Evolutionary conservation across 352 stramenopile species (phyloP).

Genomic region (Aphanomyces stellatus): DNA sequence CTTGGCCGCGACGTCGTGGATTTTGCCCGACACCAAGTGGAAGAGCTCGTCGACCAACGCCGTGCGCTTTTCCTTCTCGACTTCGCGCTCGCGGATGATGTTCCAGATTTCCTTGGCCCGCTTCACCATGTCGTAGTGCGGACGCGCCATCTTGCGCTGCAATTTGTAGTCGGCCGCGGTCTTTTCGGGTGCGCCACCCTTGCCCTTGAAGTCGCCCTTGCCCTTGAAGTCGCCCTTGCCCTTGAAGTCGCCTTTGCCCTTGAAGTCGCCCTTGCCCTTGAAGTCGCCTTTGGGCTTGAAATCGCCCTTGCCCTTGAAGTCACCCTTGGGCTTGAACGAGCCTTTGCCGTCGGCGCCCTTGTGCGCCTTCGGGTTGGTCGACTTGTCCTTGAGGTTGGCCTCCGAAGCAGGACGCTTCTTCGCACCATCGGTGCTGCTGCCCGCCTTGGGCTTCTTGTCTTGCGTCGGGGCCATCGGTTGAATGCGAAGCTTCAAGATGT

Average conservation of each 20-base stretch:
- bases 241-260: not conserved
- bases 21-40: conserved; percentile 88
- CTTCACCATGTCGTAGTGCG: conserved; percentile 89
- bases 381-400: not conserved
- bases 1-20: conserved; percentile 91
- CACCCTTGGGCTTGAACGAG: no score
- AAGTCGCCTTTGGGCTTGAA: not conserved
- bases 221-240: not conserved
- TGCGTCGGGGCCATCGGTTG: not conserved
- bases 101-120: conserved; percentile 95
- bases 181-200: not conserved
- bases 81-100: conserved; percentile 83
- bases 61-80: conserved; percentile 72
- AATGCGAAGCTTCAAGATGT: not conserved
- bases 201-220: not conserved
- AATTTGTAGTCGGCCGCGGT: conserved; percentile 47
- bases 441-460: not conserved
- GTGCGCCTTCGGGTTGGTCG: not conserved
- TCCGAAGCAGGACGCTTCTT: not conserved
- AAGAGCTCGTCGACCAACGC: conserved; percentile 88
- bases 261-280: not conserved
- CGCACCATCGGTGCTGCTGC: no score
- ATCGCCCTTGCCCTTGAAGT: not conserved
- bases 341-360: not conserved
- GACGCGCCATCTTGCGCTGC: conserved; percentile 91